Evolutionary conservation across 768 basidiomycete genomes (phyloP).

Genomic region (Leucocoprinus leucothites): DNA sequence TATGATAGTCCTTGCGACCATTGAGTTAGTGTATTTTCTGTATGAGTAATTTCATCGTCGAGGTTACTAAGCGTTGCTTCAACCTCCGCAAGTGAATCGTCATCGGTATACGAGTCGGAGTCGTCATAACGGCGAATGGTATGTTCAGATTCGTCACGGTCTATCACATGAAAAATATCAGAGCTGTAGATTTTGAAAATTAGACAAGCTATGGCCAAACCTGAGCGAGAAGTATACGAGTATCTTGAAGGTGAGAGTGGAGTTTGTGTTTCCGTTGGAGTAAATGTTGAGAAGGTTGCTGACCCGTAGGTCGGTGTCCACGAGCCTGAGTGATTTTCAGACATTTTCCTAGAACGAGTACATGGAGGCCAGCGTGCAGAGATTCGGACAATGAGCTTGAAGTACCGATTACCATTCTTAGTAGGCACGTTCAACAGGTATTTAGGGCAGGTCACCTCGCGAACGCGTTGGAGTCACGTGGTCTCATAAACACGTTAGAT

Average conservation of each 20-base stretch:
- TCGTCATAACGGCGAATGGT: constrained; percentile 21
- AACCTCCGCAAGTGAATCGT: constrained; percentile 68
- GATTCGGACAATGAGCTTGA: not conserved
- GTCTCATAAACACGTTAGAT: not conserved
- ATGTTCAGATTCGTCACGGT: constrained; percentile 17
- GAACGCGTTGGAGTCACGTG: constrained; percentile 23
- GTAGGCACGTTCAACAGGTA: constrained; percentile 21
- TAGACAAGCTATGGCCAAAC: constrained; percentile 32
- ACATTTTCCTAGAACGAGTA: constrained; percentile 24
- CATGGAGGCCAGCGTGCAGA: constrained; percentile 2
- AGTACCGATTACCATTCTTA: constrained; percentile 5
- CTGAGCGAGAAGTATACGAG: constrained; percentile 54
- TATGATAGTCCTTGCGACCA: constrained; percentile 45
- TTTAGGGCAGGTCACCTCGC: constrained; percentile 26
- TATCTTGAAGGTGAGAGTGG: constrained; percentile 59
- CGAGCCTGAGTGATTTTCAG: constrained; percentile 40
- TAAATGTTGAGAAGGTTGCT: constrained; percentile 48
- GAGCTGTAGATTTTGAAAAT: constrained; percentile 20
- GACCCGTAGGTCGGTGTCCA: constrained; percentile 66
- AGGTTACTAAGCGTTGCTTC: constrained; percentile 64
- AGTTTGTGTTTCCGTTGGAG: constrained; percentile 43
- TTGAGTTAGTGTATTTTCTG: constrained; percentile 61
- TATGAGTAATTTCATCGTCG: constrained; percentile 63
- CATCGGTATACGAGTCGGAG: constrained; percentile 43
- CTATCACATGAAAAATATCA: not conserved